phyloP scores from a whole-genome alignment of 2,329 filamentous ascomycete species.

The Septoria linicola region DNA sequence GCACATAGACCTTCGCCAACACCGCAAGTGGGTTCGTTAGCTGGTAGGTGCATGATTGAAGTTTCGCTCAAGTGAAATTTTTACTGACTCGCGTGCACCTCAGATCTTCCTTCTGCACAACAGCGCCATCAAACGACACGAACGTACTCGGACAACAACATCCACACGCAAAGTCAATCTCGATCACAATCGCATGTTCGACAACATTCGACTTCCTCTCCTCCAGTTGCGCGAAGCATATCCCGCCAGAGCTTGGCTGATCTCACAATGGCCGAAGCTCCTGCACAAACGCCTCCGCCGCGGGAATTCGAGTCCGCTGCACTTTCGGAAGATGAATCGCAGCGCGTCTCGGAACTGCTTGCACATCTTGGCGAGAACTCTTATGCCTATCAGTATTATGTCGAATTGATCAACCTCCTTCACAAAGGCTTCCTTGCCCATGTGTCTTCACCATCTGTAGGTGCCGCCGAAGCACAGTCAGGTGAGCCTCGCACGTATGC shows the following conservation, averaged over 20 bases:
- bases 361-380: conserved; percentile 48
- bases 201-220: conserved; percentile 28
- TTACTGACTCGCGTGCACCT: conserved; percentile 19
- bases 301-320: conserved; percentile 45
- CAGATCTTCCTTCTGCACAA: conserved; percentile 51
- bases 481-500: conserved; percentile 45
- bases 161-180: conserved; percentile 35
- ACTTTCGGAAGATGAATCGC: conserved; percentile 45
- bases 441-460: conserved; percentile 32
- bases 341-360: conserved; percentile 47
- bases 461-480: conserved; percentile 22
- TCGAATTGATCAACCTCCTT: conserved; percentile 49
- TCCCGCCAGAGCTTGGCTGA: conserved; percentile 48
- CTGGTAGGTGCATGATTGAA: conserved; percentile 39
- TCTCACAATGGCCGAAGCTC: conserved; percentile 49
- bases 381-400: conserved; percentile 51
- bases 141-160: conserved; percentile 34
- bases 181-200: conserved; percentile 28
- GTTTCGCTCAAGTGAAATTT: conserved; percentile 2
- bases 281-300: conserved; percentile 44
- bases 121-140: conserved; percentile 46
- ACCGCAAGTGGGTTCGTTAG: conserved; percentile 50
- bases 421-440: conserved; percentile 51
- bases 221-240: conserved; percentile 39
- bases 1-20: conserved; percentile 45